phyloP scores from a whole-genome alignment of 345 rosid species.

The Alliaria petiolata region DNA sequence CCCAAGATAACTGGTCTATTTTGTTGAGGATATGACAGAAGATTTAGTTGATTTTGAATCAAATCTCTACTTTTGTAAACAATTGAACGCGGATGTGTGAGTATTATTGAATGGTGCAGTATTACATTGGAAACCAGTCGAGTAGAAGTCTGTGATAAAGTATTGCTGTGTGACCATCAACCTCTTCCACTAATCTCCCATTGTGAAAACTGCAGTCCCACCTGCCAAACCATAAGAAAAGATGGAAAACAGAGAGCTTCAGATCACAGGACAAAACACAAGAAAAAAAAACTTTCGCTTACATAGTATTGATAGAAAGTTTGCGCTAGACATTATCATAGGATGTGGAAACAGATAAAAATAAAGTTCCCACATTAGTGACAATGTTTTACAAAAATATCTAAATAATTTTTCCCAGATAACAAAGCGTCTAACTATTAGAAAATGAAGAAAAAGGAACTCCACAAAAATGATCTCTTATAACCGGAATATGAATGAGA shows the following conservation, averaged over 20 bases:
- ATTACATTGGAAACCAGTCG: conserved; percentile 94
- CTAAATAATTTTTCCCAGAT: not conserved
- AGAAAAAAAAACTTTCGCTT: not conserved
- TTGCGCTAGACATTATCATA: not conserved
- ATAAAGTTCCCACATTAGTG: not conserved
- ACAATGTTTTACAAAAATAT: not conserved
- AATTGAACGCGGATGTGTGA: not conserved
- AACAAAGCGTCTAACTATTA: not conserved
- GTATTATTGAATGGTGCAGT: not conserved
- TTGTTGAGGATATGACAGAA: not conserved
- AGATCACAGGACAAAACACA: conserved; percentile 16
- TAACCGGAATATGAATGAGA: not conserved
- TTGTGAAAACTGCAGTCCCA: conserved; percentile 97
- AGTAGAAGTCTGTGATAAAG: conserved; percentile 94
- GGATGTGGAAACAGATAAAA: not conserved
- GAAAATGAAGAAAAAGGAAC: not conserved
- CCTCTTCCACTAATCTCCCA: conserved; percentile 99
- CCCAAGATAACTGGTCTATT: not conserved
- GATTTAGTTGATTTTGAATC: not conserved
- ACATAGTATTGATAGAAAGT: not conserved
- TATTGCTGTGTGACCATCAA: conserved; percentile 98
- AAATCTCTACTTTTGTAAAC: not conserved
- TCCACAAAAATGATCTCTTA: not conserved
- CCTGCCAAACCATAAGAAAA: conserved; percentile 45
- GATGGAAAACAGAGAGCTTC: conserved; percentile 1